Conservation (phyloP, 306 rosid species). For the Prunus dulcis region DNA sequence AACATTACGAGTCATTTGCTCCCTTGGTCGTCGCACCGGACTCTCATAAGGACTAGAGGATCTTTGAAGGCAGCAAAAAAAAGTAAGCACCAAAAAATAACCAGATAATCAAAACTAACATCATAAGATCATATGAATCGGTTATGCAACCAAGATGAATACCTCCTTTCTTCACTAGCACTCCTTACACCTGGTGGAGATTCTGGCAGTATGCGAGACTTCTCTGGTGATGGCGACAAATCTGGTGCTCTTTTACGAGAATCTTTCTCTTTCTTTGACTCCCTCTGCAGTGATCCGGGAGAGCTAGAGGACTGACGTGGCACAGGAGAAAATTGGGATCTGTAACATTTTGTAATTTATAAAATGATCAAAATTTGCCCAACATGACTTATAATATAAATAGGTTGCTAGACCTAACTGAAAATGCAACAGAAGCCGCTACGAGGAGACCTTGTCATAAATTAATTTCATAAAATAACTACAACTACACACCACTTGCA, state of each 20-base stretch:
- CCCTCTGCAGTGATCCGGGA: constrained; percentile 33
- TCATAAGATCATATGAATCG: neutral
- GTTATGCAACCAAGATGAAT: constrained; percentile 14
- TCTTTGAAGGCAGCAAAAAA: constrained; percentile 26
- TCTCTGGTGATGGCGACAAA: constrained; percentile 35
- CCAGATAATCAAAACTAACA: constrained; percentile 4
- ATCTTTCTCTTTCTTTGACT: constrained; percentile 31
- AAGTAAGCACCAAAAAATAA: neutral
- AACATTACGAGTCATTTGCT: constrained; percentile 35
- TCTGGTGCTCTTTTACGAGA: constrained; percentile 28
- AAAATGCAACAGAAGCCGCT: neutral
- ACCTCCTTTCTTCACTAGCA: constrained; percentile 56
- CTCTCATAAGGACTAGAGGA: constrained; percentile 41
- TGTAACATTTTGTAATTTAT: constrained; percentile 20
- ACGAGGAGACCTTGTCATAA: neutral
- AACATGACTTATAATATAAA: neutral
- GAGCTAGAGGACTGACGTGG: constrained; percentile 36
- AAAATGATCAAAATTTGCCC: neutral
- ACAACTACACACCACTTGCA: neutral
- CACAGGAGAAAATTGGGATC: constrained; percentile 35
- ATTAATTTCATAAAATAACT: neutral
- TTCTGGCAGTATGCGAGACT: constrained; percentile 41
- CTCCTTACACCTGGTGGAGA: constrained; percentile 49
- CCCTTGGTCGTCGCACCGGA: constrained; percentile 40
- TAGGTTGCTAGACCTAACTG: neutral